Evolutionary conservation across 2,329 filamentous ascomycete genomes (phyloP), one percentile per base, ranked within the genome.

Genomic region (Arthrobotrys sphaeroides): DNA sequence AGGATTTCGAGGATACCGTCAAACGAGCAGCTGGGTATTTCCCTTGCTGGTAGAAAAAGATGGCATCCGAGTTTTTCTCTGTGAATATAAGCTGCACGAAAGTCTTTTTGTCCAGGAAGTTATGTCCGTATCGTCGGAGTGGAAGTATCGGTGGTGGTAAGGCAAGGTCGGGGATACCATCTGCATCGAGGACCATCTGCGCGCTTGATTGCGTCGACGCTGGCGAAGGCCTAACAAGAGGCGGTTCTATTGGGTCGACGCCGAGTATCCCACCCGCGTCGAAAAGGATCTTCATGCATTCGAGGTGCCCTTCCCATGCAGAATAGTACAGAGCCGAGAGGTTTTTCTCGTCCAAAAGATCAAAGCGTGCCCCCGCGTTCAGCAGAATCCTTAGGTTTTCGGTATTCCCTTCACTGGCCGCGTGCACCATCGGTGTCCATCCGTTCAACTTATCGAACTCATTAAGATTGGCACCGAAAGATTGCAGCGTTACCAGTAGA

Each of bases 311-410:
- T 84, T 99, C 95, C 95, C 95, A 99, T 0, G 93, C 94, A 12
- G 95, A 95, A 83, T 99, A 99, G 83, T 99, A 99, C 90, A 98
- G 93, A 26, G 95, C 94, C 1, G 94, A 93, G 2, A 98, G 86
- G 13, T 90, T 90, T 81, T 98, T 99, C 83, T 99, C 95, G 81
- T 99, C 95, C 45, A 92, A 84, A 65, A 93, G 91, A 78, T 90
- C 90, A 0, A 91, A 88, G 79, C 96, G 89, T 2, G 91, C 94
- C 5, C 91, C 90, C 77, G 91, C 88, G 62, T 93, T 88, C 9
- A 99, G 85, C 2, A 99, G 86, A 0, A 90, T 91, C 78, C 93
- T 88, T 45, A 99, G 85, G 80, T 94, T 97, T 24, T 91, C 89
- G 0, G 97, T 91, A 81, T 97, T 96, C 20, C 95, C 95, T 84